A percentile compares a stretch with the other conserved stretches of the same genome.
These are phyloP conservation scores for Leptosphaerulina australis DNA, from an alignment of 2,329 filamentous ascomycete species.

Conservation along the genomic window DNA sequence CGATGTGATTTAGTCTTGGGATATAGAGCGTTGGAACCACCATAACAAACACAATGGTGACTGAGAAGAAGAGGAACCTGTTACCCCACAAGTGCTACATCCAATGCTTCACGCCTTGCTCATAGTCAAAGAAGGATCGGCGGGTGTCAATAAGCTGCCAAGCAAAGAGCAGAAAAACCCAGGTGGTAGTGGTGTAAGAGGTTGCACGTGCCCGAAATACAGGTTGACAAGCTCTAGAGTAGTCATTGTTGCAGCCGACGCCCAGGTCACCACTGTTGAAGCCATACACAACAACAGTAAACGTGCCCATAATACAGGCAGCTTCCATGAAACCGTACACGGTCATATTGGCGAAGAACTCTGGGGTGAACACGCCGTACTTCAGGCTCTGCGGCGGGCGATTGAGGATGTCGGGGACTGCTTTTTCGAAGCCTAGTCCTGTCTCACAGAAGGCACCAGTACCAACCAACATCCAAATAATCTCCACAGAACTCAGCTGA, in stretches of 20 bases:
- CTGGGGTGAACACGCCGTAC: constrained; percentile 40
- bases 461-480: constrained; percentile 47
- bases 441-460: constrained; percentile 43
- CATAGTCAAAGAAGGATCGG: constrained; percentile 70
- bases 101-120: constrained; percentile 64
- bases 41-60: constrained; percentile 41
- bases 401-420: constrained; percentile 40
- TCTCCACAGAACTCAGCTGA: constrained; percentile 42
- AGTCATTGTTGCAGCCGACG: constrained; percentile 37
- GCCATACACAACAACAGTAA: constrained; percentile 42
- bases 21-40: constrained; percentile 61
- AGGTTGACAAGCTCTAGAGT: constrained; percentile 32
- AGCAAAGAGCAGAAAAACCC: constrained; percentile 76
- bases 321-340: constrained; percentile 44
- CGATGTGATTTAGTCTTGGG: constrained; percentile 66
- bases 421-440: constrained; percentile 42
- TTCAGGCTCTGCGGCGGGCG: constrained; percentile 40
- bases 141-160: constrained; percentile 75
- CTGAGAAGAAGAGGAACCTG: constrained; percentile 62
- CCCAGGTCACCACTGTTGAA: constrained; percentile 39
- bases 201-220: constrained; percentile 66
- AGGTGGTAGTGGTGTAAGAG: constrained; percentile 74
- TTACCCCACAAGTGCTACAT: constrained; percentile 71
- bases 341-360: constrained; percentile 44
- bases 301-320: constrained; percentile 38